Evolutionary conservation across 1,139 yeast genomes (phyloP).

Genomic region (Kazachstania sp.): DNA sequence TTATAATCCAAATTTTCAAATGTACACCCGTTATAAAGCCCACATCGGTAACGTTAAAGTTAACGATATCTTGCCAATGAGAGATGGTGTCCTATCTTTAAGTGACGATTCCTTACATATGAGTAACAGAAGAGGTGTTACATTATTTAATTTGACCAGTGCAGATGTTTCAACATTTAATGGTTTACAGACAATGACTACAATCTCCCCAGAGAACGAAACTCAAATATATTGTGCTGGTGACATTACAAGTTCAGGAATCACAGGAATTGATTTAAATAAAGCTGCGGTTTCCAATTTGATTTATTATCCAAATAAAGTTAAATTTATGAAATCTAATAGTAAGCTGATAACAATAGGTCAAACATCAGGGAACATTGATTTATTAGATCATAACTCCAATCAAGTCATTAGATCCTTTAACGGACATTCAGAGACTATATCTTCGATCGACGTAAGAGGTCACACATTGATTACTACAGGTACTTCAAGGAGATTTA

Average conservation of each 20-base stretch:
- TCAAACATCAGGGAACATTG: conserved; percentile 57
- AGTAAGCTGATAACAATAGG: conserved; percentile 54
- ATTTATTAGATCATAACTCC: conserved; percentile 62
- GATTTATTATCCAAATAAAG: conserved; percentile 36
- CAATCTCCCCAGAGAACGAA: conserved; percentile 18
- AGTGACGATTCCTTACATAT: conserved; percentile 46
- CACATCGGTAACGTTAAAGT: conserved; percentile 37
- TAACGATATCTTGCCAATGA: conserved; percentile 44
- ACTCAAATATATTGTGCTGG: conserved; percentile 40
- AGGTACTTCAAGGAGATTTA: conserved; percentile 60
- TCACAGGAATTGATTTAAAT: conserved; percentile 54
- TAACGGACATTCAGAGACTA: conserved; percentile 63
- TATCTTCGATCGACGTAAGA: conserved; percentile 69
- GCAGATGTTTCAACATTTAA: conserved; percentile 31
- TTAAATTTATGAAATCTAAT: conserved; percentile 35
- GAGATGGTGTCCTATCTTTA: conserved; percentile 51
- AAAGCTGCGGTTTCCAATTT: conserved; percentile 35
- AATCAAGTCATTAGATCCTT: conserved; percentile 52
- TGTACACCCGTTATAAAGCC: conserved; percentile 45
- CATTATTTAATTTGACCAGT: conserved; percentile 35
- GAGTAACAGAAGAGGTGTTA: conserved; percentile 51
- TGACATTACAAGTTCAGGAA: conserved; percentile 35
- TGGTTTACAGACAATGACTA: conserved; percentile 35
- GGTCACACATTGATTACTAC: conserved; percentile 76
- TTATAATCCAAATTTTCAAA: conserved; percentile 30